Evolutionary conservation across 495 filamentous ascomycete genomes (phyloP), one percentile per base, ranked within the genome.

Genomic region (Talaromyces wortmannii): DNA sequence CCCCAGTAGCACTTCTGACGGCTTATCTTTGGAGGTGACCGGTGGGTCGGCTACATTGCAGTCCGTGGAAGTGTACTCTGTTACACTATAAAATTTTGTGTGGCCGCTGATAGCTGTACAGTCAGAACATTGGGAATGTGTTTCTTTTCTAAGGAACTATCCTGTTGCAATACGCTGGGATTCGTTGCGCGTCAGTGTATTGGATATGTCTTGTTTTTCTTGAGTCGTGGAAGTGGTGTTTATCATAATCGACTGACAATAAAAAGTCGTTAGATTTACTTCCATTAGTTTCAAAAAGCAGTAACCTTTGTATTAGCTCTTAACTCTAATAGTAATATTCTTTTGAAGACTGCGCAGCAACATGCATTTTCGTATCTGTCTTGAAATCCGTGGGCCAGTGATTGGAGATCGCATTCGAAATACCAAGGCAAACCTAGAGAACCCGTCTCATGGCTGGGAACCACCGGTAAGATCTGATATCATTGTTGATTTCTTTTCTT

Each of bases 371-470:
- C 45, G 45, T 47, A 29, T 47, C 16, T 47, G 45, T 23, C 17
- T 29, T 11, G 7, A 4, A 48, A 52, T 31, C 59, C 62, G 7
- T 15, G 32, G 55, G 6, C 59, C 57, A 13, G 7, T 62, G 13
- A 53, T 62, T 23, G 18, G 49, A 0, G 50, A 57, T 32, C 48
- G 60, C 2, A 51, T 60, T 42, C 36, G 52, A 7, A 58, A 62
- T 11, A 51, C 63, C 47, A 49, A 63, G 45, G 53, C 55, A 54
- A 55, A 56, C 8, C 49, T 49, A 44, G 30, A 57, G 6, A 55
- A 61, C 33, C 57, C 55, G 29, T 45, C 43, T 13, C 42, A 55
- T 16, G 36, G 60, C 23, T 29, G 45, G 45, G 45, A 47, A 10
- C 17, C 4, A 23, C 45, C 45, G 45, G 45, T 47, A 29, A 47